Base-by-base conservation (phyloP, 2,329 filamentous ascomycete species). In the Phoma sp. region DNA sequence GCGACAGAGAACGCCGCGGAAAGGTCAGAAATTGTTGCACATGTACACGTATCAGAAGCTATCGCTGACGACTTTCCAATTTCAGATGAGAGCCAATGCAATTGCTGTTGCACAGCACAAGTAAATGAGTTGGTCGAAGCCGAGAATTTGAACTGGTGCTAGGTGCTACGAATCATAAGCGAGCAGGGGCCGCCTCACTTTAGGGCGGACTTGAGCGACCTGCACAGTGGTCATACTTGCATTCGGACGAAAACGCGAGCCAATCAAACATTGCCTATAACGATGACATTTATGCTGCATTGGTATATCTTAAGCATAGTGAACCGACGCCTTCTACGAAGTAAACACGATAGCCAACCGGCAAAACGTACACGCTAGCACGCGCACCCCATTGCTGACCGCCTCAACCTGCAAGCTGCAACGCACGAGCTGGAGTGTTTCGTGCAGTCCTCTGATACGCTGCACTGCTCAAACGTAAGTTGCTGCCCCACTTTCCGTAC, bases 371-470 rank as follows among this genome's bases (percentile, higher is more conserved):
- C 10, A 37, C 22, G 35, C 27, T 29, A 9, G 27, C 41, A 49
- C 49, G 52, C 56, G 45, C 54, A 43, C 38, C 51, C 46, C 45
- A 36, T 10, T 62, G 38, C 59, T 47, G 55, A 66, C 65, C 63
- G 64, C 64, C 63, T 47, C 57, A 37, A 51, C 51, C 57, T 59
- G 64, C 59, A 59, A 40, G 60, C 58, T 69, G 66, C 64, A 66
- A 33, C 50, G 42, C 64, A 52, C 60, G 60, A 51, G 47, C 37
- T 51, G 56, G 49, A 41, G 61, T 52, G 59, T 57, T 57, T 61
- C 48, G 55, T 62, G 62, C 61, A 55, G 30, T 47, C 49, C 38
- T 60, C 49, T 67, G 57, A 71, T 70, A 66, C 65, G 66, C 61
- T 60, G 52, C 43, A 47, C 14, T 23, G 18, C 14, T 5, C 30